Conservation (phyloP, 129 eudicot species). For the Artemisia argyi region DNA sequence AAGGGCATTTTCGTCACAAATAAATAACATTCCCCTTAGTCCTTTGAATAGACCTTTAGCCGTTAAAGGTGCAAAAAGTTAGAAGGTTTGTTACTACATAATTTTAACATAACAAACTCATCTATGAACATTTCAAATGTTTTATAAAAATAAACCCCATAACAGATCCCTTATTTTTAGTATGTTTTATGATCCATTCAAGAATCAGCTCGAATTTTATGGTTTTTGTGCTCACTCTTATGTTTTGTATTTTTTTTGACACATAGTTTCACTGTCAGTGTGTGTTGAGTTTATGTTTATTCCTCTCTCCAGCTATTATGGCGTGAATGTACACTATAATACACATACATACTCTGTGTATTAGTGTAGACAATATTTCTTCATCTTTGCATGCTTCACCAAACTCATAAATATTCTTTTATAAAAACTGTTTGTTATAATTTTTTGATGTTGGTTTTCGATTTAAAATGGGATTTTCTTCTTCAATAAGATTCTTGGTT, state of each 20-base stretch:
- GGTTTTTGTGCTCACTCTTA: slow-evolving; percentile 20
- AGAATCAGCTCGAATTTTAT: slow-evolving; percentile 15
- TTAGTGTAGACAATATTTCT: slow-evolving; percentile 41
- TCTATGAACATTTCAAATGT: slow-evolving; percentile 39
- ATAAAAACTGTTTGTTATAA: slow-evolving; percentile 31
- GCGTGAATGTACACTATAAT: slow-evolving; percentile 58
- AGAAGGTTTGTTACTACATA: slow-evolving; percentile 31
- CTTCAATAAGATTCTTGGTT: slow-evolving; percentile 23
- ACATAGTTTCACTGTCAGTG: slow-evolving; percentile 32
- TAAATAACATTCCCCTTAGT: slow-evolving; percentile 5
- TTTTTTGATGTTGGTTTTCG: slow-evolving; percentile 1
- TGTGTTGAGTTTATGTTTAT: slow-evolving; percentile 25
- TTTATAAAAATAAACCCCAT: slow-evolving; percentile 14
- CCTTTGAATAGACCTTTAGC: slow-evolving; percentile 31
- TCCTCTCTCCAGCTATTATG: slow-evolving; percentile 70
- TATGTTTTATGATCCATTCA: slow-evolving; percentile 3
- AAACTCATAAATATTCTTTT: slow-evolving; percentile 41
- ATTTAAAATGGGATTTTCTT: slow-evolving; percentile 17
- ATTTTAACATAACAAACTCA: slow-evolving; percentile 24
- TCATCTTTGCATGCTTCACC: slow-evolving; percentile 83
- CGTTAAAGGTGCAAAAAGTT: slow-evolving; percentile 45
- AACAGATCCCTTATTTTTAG: slow-evolving; percentile 21
- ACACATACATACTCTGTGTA: slow-evolving; percentile 46
- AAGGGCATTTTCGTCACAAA: slow-evolving; percentile 24
- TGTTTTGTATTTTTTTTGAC: slow-evolving; percentile 31